Base-by-base conservation (phyloP, 148 eudicot species). In the Amaranthus hypochondriacus region DNA sequence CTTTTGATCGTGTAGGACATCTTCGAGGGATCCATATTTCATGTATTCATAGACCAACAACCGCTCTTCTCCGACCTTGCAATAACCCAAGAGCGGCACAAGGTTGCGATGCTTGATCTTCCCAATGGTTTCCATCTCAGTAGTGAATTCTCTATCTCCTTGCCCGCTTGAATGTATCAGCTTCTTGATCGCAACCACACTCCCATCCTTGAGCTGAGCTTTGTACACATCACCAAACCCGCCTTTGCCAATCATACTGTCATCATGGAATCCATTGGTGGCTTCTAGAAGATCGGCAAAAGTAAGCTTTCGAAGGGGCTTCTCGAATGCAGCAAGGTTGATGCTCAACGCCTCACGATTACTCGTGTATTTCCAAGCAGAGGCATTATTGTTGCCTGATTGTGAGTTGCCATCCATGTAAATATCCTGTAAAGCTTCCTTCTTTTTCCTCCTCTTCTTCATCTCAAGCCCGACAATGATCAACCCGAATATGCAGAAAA, bases 181-280 rank as follows among this genome's bases (percentile, higher is more conserved):
- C 73, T 93, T 93, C 87, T 93, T 93, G 76, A 93, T 89, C 0
- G 98, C 98, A 2, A 93, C 98, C 10, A 86, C 75, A 50, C 84
- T 86, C 51, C 95, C 95, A 61, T 93, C 97, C 72, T 93, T 93
- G 76, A 93, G 81, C 69, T 87, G 85, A 15, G 98, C 98, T 79
- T 80, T 85, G 85, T 91, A 93, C 5, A 93, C 98, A 66, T 93
- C 98, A 50, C 98, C 98, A 75, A 93, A 93, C 48, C 98, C 98
- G 0, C 98, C 98, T 1, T 89, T 89, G 3, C 98, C 98, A 2
- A 93, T 81, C 13, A 91, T 78, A 53, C 79, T 81, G 21, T 89
- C 89, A n/a, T 87, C 77, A 64, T 89, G 92, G 76, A 93, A 93
- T 44, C 92, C 95, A 13, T 91, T 89, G 2, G 98, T 93, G 77